A percentile compares a stretch with the other conserved stretches of the same genome.
Conservation (phyloP, 768 basidiomycete species). For the Mycena belliarum region DNA sequence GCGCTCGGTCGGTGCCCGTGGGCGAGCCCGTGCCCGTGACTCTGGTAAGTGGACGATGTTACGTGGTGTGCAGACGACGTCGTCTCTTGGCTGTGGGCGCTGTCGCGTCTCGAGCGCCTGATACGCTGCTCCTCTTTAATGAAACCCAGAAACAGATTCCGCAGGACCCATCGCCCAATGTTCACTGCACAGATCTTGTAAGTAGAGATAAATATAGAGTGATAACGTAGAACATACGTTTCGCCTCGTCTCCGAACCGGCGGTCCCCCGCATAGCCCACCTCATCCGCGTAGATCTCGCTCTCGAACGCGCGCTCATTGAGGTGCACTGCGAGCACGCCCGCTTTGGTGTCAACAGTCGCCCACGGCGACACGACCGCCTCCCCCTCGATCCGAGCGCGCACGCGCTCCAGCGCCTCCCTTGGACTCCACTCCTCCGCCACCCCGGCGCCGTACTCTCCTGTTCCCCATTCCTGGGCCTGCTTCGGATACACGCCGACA, state of each 20-base stretch:
- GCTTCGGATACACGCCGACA: slow-evolving; percentile 64
- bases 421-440: slow-evolving; percentile 57
- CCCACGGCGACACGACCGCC: slow-evolving; percentile 83
- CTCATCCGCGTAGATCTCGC: slow-evolving; percentile 94
- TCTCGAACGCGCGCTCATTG: slow-evolving; percentile 87
- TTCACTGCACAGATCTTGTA: slow-evolving; percentile 59
- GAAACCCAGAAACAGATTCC: slow-evolving; percentile 82
- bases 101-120: slow-evolving; percentile 35
- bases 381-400: slow-evolving; percentile 94
- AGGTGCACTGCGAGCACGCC: slow-evolving; percentile 88
- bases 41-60: background rate
- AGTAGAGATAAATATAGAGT: slow-evolving; percentile 1
- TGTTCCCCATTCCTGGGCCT: slow-evolving; percentile 56
- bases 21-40: too few relatives aligned
- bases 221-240: slow-evolving; percentile 60
- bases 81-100: slow-evolving; percentile 27
- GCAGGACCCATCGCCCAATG: slow-evolving; percentile 87
- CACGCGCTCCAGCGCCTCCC: slow-evolving; percentile 86
- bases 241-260: slow-evolving; percentile 73
- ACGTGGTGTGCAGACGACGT: slow-evolving; percentile 21
- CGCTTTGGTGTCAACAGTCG: slow-evolving; percentile 84
- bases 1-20: slow-evolving; percentile 12
- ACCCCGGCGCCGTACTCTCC: slow-evolving; percentile 27
- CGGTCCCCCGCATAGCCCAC: slow-evolving; percentile 66
- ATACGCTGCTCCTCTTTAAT: slow-evolving; percentile 66